phyloP scores from a whole-genome alignment of 2,329 filamentous ascomycete genomes.

The Rhynchosporium secalis region DNA sequence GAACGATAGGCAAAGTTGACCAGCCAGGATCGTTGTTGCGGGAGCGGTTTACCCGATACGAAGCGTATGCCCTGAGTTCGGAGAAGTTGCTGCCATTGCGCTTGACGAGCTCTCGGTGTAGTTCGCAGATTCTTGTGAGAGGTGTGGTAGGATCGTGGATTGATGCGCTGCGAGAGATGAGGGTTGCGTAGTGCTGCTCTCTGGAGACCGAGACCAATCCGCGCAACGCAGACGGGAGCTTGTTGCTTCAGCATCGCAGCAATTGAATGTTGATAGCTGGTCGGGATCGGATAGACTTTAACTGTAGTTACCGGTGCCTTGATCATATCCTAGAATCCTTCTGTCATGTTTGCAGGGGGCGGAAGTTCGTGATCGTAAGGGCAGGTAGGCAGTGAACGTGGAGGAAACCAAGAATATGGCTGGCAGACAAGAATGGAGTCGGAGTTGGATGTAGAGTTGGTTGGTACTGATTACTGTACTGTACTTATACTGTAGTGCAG shows the following conservation, averaged over 20 bases:
- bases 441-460: no score
- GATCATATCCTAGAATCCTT: conserved; percentile 3
- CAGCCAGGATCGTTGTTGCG: conserved; percentile 49
- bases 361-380: not conserved
- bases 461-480: no score
- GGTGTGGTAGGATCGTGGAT: conserved; percentile 18
- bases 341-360: conserved; percentile 11
- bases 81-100: conserved; percentile 23
- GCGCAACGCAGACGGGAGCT: conserved; percentile 27
- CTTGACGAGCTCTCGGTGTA: conserved; percentile 9
- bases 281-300: not conserved
- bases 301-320: not conserved
- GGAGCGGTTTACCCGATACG: conserved; percentile 55
- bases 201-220: conserved; percentile 19
- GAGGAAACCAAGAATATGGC: not conserved
- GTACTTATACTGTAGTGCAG: no score
- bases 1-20: conserved; percentile 66
- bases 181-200: conserved; percentile 17
- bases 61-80: conserved; percentile 26
- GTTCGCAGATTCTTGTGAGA: conserved; percentile 6
- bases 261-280: conserved; percentile 21
- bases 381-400: not conserved
- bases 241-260: conserved; percentile 32
- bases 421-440: not conserved
- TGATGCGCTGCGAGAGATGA: conserved; percentile 9